Evolutionary conservation across 1,139 yeast genomes (phyloP).

Genomic region (Meyerozyma carpophila): DNA sequence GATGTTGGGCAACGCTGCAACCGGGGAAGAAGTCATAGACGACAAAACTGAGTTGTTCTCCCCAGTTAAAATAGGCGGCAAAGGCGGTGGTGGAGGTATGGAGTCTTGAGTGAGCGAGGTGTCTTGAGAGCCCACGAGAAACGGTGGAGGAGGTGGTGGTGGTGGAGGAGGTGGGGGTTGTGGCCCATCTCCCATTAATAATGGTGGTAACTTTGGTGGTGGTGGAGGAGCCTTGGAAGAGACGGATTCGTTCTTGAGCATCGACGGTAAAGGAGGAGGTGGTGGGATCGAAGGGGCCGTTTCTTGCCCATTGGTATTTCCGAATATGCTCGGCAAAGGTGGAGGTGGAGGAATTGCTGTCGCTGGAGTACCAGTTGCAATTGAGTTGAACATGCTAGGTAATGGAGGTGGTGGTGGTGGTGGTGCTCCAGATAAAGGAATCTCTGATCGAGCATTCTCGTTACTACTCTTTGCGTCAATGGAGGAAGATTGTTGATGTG

Average conservation of each 20-base stretch:
- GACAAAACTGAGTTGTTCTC: slow-evolving; percentile 2
- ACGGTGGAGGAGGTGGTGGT: slow-evolving; percentile 7
- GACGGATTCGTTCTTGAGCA: slow-evolving; percentile 9
- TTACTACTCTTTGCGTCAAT: no score
- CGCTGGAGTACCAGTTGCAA: slow-evolving; percentile 1
- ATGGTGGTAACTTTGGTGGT: slow-evolving; percentile 16
- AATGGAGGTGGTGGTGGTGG: slow-evolving; percentile 30
- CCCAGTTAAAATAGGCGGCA: slow-evolving; percentile 8
- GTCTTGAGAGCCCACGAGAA: neutral
- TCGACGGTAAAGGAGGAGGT: slow-evolving; percentile 29
- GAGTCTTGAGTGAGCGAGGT: neutral
- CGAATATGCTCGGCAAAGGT: neutral
- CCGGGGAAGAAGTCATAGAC: slow-evolving; percentile 9
- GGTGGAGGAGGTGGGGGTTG: no score
- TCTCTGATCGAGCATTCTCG: slow-evolving; percentile 14
- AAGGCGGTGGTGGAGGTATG: slow-evolving; percentile 23
- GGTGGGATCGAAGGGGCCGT: slow-evolving; percentile 26
- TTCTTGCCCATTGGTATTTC: slow-evolving; percentile 1
- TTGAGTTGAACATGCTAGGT: slow-evolving; percentile 12
- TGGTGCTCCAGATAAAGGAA: slow-evolving; percentile 23
- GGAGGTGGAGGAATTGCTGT: slow-evolving; percentile 6
- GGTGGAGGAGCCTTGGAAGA: slow-evolving; percentile 23
- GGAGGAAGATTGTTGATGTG: no score
- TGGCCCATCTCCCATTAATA: slow-evolving; percentile 1
- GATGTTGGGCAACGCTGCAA: slow-evolving; percentile 12